Evolutionary conservation across 257 asterid species (phyloP), one percentile per base, ranked within the genome.

Genomic region (Petunia secreta): DNA sequence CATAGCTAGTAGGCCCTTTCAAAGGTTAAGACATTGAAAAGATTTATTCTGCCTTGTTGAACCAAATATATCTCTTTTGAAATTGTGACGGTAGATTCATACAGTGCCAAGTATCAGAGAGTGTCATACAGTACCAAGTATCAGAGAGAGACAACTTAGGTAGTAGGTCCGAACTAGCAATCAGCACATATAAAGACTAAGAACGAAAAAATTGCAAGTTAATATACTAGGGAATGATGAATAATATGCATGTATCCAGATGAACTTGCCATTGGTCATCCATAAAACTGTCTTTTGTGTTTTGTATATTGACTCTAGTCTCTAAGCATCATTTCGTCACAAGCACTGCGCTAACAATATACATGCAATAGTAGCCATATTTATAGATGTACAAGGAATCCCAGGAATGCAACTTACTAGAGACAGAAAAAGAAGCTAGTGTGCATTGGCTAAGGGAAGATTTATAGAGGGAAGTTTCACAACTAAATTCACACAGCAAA

Each of bases 1-100:
- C 34, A 48, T 71, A 50, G 44, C 46, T 60, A 34, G 48, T 48
- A 71, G 6, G n/a, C 60, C 60, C 77, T 25, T 48, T 60, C 46
- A 71, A 69, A 48, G 77, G 34, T 41, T 71, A 71, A 71, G 77
- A 71, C 6, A 71, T 37, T 37, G 48, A 71, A 71, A 60, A 71
- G 46, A 71, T 71, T 1, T 50, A 25, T 16, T 71, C 46, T 71
- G 50, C 62, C 77, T 48, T 34, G 50, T 71, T 44, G 50, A 50
- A 50, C 52, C 48, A 34, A 50, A 71, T 69, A 8, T 71, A 25
- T 71, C 11, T 71, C 25, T 10, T 44, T 48, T 34, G 77, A 71
- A 25, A 60, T 34, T 50, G 43, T 68, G 40, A 16, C 11, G 62
- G 50, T 41, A 67, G 15, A 67, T 40, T n/a, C 54, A 67, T 41